Conservation (phyloP, 352 stramenopile species). For the Pythium guiyangense region DNA sequence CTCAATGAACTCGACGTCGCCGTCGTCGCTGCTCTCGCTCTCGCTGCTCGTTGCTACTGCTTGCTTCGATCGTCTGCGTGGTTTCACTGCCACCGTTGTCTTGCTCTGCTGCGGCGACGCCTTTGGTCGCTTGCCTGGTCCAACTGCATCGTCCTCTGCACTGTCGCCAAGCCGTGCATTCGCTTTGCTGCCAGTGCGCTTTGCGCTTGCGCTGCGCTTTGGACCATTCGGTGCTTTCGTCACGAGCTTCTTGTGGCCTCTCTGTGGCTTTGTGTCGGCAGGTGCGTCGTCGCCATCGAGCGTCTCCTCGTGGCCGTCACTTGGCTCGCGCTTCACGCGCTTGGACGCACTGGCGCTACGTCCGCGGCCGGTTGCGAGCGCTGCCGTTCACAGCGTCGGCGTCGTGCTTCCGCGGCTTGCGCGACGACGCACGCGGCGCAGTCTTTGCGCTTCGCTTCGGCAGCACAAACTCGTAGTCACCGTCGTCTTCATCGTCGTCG, state of each 20-base stretch:
- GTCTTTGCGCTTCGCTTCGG: neutral
- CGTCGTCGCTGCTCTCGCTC: slow-evolving; percentile 6
- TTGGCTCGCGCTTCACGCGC: neutral
- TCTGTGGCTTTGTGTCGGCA: slow-evolving; percentile 2
- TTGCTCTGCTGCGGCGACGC: no score
- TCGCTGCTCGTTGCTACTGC: neutral
- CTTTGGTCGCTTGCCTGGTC: no score
- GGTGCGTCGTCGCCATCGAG: neutral
- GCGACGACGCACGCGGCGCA: neutral
- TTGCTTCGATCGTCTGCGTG: no score
- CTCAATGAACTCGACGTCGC: slow-evolving; percentile 16
- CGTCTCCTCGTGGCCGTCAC: neutral
- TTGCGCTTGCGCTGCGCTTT: neutral
- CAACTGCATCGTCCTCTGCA: neutral
- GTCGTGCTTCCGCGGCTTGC: slow-evolving; percentile 4
- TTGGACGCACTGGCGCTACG: no score
- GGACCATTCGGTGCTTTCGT: slow-evolving; percentile 3
- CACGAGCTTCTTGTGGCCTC: slow-evolving; percentile 8
- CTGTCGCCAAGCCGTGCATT: neutral
- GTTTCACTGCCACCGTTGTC: no score
- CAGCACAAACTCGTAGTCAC: slow-evolving; percentile 2
- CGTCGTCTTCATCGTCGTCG: slow-evolving; percentile 2
- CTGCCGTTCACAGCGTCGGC: neutral
- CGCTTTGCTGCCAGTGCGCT: neutral
- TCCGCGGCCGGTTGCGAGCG: no score